Evolutionary conservation across 441 rosid genomes (phyloP).

Genomic region (Metrosideros polymorpha): DNA sequence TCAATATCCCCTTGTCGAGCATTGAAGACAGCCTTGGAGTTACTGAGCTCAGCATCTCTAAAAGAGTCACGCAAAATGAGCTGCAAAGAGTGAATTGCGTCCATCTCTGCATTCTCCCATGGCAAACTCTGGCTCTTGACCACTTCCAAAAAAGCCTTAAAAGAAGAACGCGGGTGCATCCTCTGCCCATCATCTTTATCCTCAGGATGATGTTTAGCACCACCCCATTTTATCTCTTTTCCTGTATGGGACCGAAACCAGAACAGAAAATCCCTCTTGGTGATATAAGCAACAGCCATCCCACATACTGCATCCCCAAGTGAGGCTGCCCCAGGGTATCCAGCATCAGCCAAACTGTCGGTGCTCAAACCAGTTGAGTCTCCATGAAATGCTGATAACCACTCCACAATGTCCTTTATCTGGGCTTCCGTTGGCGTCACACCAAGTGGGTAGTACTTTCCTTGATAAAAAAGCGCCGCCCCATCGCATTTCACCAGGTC

Average conservation of each 20-base stretch:
- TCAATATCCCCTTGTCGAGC: slow-evolving; percentile 39
- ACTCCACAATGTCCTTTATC: slow-evolving; percentile 72
- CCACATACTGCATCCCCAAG: slow-evolving; percentile 97
- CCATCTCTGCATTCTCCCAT: slow-evolving; percentile 97
- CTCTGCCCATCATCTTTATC: slow-evolving; percentile 90
- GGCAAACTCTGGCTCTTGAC: slow-evolving; percentile 86
- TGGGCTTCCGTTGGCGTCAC: slow-evolving; percentile 81
- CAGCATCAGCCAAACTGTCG: slow-evolving; percentile 85
- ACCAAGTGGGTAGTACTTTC: slow-evolving; percentile 58
- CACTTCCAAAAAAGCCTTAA: slow-evolving; percentile 94
- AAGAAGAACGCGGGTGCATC: slow-evolving; percentile 95
- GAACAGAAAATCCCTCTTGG: slow-evolving; percentile 71
- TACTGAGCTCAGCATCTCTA: slow-evolving; percentile 56
- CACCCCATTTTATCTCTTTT: slow-evolving; percentile 97
- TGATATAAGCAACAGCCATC: slow-evolving; percentile 92
- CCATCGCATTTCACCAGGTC: slow-evolving; percentile 92
- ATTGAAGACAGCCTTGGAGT: slow-evolving; percentile 49
- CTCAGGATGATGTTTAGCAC: slow-evolving; percentile 95
- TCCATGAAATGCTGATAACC: slow-evolving; percentile 75
- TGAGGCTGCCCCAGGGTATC: slow-evolving; percentile 70
- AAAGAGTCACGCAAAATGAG: slow-evolving; percentile 86
- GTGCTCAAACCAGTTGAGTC: slow-evolving; percentile 96
- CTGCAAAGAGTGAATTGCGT: slow-evolving; percentile 93
- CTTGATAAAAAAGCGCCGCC: slow-evolving; percentile 77
- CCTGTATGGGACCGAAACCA: slow-evolving; percentile 95